Evolutionary conservation across 148 eudicot genomes (phyloP).

Genomic region (Salicornia ramosissima): DNA sequence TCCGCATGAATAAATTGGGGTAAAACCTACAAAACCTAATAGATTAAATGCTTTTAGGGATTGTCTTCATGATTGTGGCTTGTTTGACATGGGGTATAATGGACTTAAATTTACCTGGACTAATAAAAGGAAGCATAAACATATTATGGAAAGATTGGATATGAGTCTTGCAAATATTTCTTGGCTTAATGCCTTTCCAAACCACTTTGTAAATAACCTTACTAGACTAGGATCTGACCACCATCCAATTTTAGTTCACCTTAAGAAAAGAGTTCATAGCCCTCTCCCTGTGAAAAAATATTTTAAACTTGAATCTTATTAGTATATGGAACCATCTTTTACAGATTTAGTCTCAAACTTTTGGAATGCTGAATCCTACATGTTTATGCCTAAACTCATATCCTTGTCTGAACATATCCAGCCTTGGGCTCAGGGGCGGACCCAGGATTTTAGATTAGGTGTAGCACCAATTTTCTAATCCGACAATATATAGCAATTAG

Average conservation of each 20-base stretch:
- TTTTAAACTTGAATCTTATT: neutral
- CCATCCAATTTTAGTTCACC: neutral
- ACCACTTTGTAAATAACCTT: neutral
- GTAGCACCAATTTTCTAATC: too few relatives aligned
- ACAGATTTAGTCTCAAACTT: too few relatives aligned
- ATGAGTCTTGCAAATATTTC: neutral
- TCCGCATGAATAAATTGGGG: neutral
- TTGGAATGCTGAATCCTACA: too few relatives aligned
- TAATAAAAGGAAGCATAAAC: too few relatives aligned
- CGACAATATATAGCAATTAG: too few relatives aligned
- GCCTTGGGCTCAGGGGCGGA: neutral
- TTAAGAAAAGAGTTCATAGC: too few relatives aligned
- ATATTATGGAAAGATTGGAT: neutral
- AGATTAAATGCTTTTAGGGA: neutral
- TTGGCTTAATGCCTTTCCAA: neutral
- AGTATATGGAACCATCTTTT: neutral
- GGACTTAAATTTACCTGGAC: neutral
- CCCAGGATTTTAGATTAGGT: too few relatives aligned
- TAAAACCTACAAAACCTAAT: neutral
- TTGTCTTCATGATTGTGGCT: neutral
- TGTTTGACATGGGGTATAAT: neutral
- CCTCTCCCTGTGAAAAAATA: too few relatives aligned
- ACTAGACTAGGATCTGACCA: neutral
- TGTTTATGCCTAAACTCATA: too few relatives aligned
- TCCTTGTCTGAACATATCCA: too few relatives aligned